Conservation (phyloP, 2,329 filamentous ascomycete genomes). For the Aspergillus chevalieri region DNA sequence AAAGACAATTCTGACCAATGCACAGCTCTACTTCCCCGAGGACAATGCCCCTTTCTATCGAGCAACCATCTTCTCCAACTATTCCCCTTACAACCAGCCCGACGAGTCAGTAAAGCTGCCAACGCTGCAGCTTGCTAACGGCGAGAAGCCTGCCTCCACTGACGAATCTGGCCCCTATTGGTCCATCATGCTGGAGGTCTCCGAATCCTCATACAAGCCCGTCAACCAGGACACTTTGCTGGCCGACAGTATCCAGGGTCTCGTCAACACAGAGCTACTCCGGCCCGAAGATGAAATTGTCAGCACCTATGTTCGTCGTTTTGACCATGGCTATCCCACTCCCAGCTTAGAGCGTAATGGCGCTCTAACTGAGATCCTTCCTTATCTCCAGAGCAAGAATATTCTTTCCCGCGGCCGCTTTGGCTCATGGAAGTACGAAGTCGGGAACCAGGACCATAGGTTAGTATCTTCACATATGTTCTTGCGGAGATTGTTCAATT, state of each 20-base stretch:
- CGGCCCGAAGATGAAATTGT: slow-evolving; percentile 87
- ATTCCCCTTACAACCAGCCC: slow-evolving; percentile 97
- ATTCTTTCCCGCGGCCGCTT: slow-evolving; percentile 96
- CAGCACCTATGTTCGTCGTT: slow-evolving; percentile 94
- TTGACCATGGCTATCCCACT: slow-evolving; percentile 97
- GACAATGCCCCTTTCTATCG: slow-evolving; percentile 99
- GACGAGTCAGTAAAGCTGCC: slow-evolving; percentile 73
- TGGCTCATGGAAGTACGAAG: slow-evolving; percentile 96
- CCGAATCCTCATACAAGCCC: slow-evolving; percentile 90
- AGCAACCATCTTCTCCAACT: slow-evolving; percentile 99
- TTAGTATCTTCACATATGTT: neutral
- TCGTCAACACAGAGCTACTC: slow-evolving; percentile 97
- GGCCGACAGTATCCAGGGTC: slow-evolving; percentile 85
- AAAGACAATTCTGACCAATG: neutral
- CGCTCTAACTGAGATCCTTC: slow-evolving; percentile 84
- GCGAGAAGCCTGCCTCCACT: slow-evolving; percentile 67
- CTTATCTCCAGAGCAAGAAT: slow-evolving; percentile 81
- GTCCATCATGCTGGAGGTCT: slow-evolving; percentile 99
- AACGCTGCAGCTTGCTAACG: slow-evolving; percentile 78
- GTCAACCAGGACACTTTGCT: slow-evolving; percentile 80
- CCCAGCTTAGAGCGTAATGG: slow-evolving; percentile 92
- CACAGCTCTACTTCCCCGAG: slow-evolving; percentile 91
- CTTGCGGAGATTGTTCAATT: neutral
- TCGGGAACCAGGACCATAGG: slow-evolving; percentile 93
- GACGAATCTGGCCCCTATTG: slow-evolving; percentile 91